phyloP scores from a whole-genome alignment of 202 grass and related monocot genomes.

The Panicum hallii region DNA sequence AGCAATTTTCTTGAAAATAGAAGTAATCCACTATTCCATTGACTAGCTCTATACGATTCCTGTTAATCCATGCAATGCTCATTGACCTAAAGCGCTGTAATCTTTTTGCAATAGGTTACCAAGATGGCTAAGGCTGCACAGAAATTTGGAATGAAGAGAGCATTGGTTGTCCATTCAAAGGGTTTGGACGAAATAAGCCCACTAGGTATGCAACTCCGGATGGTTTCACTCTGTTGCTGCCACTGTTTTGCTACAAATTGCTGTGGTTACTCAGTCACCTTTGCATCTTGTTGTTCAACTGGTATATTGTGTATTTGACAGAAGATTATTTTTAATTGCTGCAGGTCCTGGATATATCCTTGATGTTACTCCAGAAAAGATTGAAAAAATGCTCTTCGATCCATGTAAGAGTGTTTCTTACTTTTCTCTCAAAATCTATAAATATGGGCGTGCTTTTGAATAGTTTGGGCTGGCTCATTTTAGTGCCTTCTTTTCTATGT shows the following conservation, averaged over 20 bases:
- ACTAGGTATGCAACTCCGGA: conserved; percentile 62
- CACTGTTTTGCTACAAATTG: conserved; percentile 18
- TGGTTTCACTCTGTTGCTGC: conserved; percentile 14
- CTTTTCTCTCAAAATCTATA: conserved; percentile 15
- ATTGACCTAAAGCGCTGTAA: background rate
- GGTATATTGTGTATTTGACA: conserved; percentile 19
- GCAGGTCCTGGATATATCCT: conserved; percentile 93
- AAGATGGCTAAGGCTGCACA: conserved; percentile 97
- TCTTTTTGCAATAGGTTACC: conserved; percentile 56
- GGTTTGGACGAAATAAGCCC: conserved; percentile 99
- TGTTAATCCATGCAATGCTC: conserved; percentile 17
- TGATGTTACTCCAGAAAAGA: conserved; percentile 84
- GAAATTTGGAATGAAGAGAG: conserved; percentile 89
- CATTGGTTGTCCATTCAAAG: conserved; percentile 94
- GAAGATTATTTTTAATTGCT: conserved; percentile 34
- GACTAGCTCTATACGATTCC: background rate
- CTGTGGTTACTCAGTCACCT: background rate
- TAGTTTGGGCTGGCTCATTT: background rate
- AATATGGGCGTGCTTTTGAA: conserved; percentile 1
- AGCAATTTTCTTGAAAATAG: background rate
- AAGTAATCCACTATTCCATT: background rate
- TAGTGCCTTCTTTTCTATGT: background rate
- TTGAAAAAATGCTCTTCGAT: conserved; percentile 84
- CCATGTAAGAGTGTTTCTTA: conserved; percentile 65
- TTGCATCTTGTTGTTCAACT: conserved; percentile 30